A percentile compares a stretch with the other conserved stretches of the same genome.
phyloP scores from a whole-genome alignment of 176 grass and related monocot species.

The Zoysia japonica region DNA sequence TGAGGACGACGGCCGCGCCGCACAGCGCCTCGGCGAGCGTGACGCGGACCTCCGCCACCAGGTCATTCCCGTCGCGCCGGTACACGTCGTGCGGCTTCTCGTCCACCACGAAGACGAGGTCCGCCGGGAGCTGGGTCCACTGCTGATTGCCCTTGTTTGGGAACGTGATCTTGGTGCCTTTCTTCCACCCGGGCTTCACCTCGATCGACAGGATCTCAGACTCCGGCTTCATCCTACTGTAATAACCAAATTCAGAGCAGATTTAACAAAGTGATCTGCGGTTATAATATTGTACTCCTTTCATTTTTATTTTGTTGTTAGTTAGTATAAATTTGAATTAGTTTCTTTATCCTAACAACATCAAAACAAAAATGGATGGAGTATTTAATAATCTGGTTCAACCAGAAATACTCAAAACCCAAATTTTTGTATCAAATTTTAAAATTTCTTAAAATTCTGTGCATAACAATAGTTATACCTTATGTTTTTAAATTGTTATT shows the following conservation, averaged over 20 bases:
- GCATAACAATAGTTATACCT: no score
- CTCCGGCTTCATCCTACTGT: slow-evolving; percentile 58
- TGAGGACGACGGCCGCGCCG: slow-evolving; percentile 46
- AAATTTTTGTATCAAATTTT: no score
- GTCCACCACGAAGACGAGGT: slow-evolving; percentile 71
- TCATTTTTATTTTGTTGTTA: no score
- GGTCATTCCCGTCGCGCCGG: slow-evolving; percentile 66
- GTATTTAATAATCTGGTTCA: background rate
- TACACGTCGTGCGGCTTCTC: slow-evolving; percentile 72
- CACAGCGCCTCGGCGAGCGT: slow-evolving; percentile 59
- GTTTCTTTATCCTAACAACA: no score
- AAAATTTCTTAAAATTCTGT: no score
- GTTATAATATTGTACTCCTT: no score
- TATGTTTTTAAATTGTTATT: no score
- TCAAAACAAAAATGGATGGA: no score
- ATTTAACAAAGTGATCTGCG: no score
- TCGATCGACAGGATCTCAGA: slow-evolving; percentile 67
- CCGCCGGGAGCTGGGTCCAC: slow-evolving; percentile 38
- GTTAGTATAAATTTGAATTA: no score
- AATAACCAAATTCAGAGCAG: no score
- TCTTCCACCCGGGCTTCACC: slow-evolving; percentile 90
- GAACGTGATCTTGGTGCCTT: slow-evolving; percentile 81
- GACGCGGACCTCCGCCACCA: slow-evolving; percentile 41
- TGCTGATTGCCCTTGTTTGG: slow-evolving; percentile 59
- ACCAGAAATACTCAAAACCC: background rate